Conservation (phyloP, 2,329 filamentous ascomycete species). For the Calcarisporium arbuscula region DNA sequence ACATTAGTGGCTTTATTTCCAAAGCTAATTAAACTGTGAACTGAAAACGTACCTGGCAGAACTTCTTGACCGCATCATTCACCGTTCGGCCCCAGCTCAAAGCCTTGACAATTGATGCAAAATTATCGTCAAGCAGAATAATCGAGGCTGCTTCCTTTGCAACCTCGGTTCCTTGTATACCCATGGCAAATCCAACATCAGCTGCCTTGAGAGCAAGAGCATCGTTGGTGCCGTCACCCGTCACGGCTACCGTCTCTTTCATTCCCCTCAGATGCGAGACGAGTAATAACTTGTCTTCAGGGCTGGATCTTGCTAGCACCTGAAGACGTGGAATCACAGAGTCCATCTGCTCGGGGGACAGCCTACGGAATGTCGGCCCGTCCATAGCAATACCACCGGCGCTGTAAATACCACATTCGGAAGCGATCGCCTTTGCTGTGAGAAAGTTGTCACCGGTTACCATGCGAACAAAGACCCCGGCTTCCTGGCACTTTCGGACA, state of each 20-base stretch:
- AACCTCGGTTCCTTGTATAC: constrained; percentile 59
- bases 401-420: constrained; percentile 34
- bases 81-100: constrained; percentile 57
- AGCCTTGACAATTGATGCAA: constrained; percentile 56
- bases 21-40: background rate
- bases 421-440: constrained; percentile 37
- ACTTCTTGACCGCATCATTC: constrained; percentile 59
- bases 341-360: constrained; percentile 40
- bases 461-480: constrained; percentile 62
- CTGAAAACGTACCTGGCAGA: constrained; percentile 41
- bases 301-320: constrained; percentile 62
- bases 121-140: constrained; percentile 60
- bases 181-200: constrained; percentile 64
- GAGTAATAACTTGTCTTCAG: constrained; percentile 62
- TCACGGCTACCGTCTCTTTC: constrained; percentile 61
- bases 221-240: constrained; percentile 62
- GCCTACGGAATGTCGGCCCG: constrained; percentile 49
- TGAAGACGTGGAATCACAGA: constrained; percentile 56
- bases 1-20: background rate
- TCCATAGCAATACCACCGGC: constrained; percentile 63
- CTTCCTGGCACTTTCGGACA: constrained; percentile 54
- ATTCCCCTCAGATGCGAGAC: constrained; percentile 59
- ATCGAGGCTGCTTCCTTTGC: constrained; percentile 62
- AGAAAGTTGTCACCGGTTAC: constrained; percentile 45
- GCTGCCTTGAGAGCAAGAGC: constrained; percentile 59